phyloP scores from a whole-genome alignment of 495 filamentous ascomycete species.

The Cryomyces minteri region DNA sequence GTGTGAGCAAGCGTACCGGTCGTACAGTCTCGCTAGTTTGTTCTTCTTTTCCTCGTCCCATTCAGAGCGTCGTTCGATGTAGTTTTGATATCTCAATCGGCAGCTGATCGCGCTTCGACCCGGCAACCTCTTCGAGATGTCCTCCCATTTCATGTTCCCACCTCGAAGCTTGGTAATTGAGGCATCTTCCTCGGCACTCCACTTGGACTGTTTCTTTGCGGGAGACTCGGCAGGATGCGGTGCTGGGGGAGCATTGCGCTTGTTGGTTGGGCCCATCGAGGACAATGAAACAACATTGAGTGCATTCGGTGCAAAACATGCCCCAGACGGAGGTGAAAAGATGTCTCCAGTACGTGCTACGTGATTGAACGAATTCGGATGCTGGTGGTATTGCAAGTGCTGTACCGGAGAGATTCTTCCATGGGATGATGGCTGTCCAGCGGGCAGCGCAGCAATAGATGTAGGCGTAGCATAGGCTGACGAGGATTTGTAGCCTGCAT shows the following conservation, averaged over 20 bases:
- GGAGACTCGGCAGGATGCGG: slow-evolving; percentile 46
- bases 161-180: slow-evolving; percentile 78
- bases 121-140: slow-evolving; percentile 77
- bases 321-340: neutral
- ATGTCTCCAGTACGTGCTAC: neutral
- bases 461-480: slow-evolving; percentile 8
- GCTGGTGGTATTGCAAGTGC: neutral
- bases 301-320: neutral
- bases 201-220: slow-evolving; percentile 91
- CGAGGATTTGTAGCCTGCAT: neutral
- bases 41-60: slow-evolving; percentile 98
- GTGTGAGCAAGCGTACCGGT: slow-evolving; percentile 44
- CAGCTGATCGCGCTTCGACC: slow-evolving; percentile 87
- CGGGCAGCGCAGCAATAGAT: neutral
- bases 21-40: slow-evolving; percentile 83
- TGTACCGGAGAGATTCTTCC: neutral
- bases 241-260: slow-evolving; percentile 27
- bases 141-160: slow-evolving; percentile 93
- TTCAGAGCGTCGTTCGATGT: slow-evolving; percentile 71
- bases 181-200: slow-evolving; percentile 80
- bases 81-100: slow-evolving; percentile 92
- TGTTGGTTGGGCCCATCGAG: slow-evolving; percentile 10
- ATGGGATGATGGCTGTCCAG: neutral
- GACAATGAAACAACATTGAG: no score
- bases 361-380: neutral